Percentiles rank a stretch among this genome's conserved stretches.
phyloP scores from a whole-genome alignment of 441 rosid genomes.

The Kokia cookei region DNA sequence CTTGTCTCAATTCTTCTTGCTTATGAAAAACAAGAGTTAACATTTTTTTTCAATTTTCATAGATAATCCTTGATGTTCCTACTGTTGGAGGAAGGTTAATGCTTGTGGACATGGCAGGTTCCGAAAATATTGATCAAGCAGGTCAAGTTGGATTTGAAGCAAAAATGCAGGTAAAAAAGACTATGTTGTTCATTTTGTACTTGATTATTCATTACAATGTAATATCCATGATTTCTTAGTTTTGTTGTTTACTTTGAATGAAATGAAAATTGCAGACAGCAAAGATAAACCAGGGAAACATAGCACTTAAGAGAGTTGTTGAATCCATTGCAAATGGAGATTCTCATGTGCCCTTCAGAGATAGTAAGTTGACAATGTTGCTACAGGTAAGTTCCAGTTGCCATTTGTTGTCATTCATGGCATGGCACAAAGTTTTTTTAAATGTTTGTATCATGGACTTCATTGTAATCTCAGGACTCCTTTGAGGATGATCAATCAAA shows the following conservation, averaged over 20 bases:
- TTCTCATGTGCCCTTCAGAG: conserved; percentile 98
- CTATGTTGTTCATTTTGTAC: background rate
- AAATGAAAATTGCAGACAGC: conserved; percentile 55
- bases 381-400: conserved; percentile 54
- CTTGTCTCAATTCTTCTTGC: background rate
- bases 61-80: conserved; percentile 95
- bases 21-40: background rate
- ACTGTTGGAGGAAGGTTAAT: conserved; percentile 91
- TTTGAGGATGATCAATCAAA: conserved; percentile 95
- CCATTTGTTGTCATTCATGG: background rate
- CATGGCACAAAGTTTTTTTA: background rate
- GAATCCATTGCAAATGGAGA: conserved; percentile 98
- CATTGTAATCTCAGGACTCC: conserved; percentile 53
- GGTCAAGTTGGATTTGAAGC: conserved; percentile 92
- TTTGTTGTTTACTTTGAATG: background rate
- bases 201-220: background rate
- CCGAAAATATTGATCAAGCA: conserved; percentile 95
- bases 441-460: background rate
- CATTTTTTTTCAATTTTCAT: conserved; percentile 6
- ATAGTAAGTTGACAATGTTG: conserved; percentile 93
- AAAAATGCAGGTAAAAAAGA: conserved; percentile 75
- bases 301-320: conserved; percentile 89
- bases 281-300: conserved; percentile 93
- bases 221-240: background rate
- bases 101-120: conserved; percentile 99